Base-by-base conservation (phyloP, 202 grass and related monocot genomes). In the Brachypodium distachyon region DNA sequence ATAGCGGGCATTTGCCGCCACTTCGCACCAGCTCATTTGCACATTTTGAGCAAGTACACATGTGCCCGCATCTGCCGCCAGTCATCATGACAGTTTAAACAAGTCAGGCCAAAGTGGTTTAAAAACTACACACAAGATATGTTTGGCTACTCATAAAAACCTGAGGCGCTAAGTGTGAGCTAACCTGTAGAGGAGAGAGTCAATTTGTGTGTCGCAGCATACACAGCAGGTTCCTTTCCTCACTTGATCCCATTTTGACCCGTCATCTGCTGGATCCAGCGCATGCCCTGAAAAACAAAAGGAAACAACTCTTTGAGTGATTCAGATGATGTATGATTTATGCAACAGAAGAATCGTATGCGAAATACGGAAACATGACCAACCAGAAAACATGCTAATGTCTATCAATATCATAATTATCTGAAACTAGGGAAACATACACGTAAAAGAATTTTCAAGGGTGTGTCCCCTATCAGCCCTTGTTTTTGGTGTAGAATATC, bases 21-120 rank as follows among this genome's bases (percentile, higher is more conserved):
- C 67, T 65, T 14, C 92, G 89, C 58, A 99, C 83, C 6, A 99
- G 76, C 82, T 96, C 92, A 53, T 99, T 96, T 62, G 96, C 96
- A 72, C 96, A 99, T 81, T 93, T 99, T 8, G 92, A 88, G 81
- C 96, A 99, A 62, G 96, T 99, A 77, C 96, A 99, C 96, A 99
- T 96, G 81, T 99, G 96, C n/a, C 96, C 96, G 12, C 96, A 99
- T 85, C 96, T 99, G 87, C 61, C 47, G 61, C 34, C 16, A 71
- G 4, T 14, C 61, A 65, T 0, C 28, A 27, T 6, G 74, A 44
- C 13, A 17, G 23, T 65, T 67, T 57, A 61, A 49, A 12, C 6
- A 16, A n/a, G n/a, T 76, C 63, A 87, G 44, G 39, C 12, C 34
- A 31, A 13, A 58, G 18, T 2, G n/a, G 37, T 39, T 11, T 33